Conservation (phyloP, 1,284 basidiomycete genomes). For the Entoloma clypeatum region DNA sequence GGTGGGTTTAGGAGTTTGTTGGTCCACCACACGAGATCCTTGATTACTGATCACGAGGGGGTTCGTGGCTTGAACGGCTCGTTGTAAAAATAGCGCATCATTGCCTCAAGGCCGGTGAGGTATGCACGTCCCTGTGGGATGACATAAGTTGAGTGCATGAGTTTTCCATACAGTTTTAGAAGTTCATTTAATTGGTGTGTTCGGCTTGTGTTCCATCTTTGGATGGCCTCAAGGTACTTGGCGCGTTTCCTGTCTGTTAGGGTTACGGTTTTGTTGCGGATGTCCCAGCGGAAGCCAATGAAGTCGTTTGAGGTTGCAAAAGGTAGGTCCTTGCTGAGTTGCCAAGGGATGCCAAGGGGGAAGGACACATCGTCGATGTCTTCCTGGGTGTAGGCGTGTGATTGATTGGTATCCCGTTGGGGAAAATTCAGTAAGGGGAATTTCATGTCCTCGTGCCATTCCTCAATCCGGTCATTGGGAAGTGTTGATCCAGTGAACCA, state of each 20-base stretch:
- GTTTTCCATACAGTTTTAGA: too few relatives aligned
- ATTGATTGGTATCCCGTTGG: conserved; percentile 4
- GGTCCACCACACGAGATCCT: conserved; percentile 36
- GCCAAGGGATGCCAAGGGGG: conserved; percentile 31
- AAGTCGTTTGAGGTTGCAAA: conserved; percentile 25
- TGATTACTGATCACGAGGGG: conserved; percentile 15
- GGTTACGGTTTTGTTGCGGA: conserved; percentile 19
- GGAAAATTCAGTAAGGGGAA: conserved; percentile 24
- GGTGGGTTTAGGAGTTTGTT: conserved; percentile 16
- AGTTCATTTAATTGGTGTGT: conserved; percentile 23
- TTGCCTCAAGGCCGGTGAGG: too few relatives aligned
- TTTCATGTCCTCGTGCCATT: conserved; percentile 25
- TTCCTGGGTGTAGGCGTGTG: conserved; percentile 20
- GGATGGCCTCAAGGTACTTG: conserved; percentile 28
- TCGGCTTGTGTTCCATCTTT: conserved; percentile 15
- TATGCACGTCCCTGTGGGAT: too few relatives aligned
- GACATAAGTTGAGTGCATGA: too few relatives aligned
- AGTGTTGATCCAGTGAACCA: too few relatives aligned
- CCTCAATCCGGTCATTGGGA: too few relatives aligned
- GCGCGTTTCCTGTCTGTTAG: conserved; percentile 24
- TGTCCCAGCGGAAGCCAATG: conserved; percentile 33
- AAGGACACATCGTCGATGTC: conserved; percentile 29
- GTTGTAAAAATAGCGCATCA: conserved; percentile 19
- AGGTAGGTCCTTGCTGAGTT: conserved; percentile 25
- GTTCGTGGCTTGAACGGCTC: conserved; percentile 26